These are phyloP conservation scores for Anisogramma anomala DNA, from an alignment of 2,329 filamentous ascomycete species.

Conservation along the genomic window DNA sequence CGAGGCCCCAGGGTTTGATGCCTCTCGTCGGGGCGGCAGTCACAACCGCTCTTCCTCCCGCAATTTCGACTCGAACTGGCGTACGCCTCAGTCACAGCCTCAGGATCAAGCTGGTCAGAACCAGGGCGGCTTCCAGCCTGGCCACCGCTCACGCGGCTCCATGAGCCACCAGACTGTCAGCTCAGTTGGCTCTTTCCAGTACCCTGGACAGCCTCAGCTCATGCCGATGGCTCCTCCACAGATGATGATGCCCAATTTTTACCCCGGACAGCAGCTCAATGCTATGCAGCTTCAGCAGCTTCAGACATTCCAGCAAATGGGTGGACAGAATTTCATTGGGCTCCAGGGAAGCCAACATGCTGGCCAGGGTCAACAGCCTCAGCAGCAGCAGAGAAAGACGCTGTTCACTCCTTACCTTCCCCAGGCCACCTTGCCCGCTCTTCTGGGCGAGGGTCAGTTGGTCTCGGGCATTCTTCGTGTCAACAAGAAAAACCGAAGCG, in stretches of 20 bases:
- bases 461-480: constrained; percentile 94
- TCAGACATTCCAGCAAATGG: constrained; percentile 83
- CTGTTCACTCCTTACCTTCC: constrained; percentile 96
- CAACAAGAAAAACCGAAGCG: constrained; percentile 99
- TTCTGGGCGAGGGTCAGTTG: constrained; percentile 83
- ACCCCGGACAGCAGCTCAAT: constrained; percentile 74
- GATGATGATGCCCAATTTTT: constrained; percentile 77
- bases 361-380: constrained; percentile 56
- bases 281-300: constrained; percentile 81
- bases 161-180: constrained; percentile 74
- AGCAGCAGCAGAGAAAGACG: constrained; percentile 91
- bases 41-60: constrained; percentile 76
- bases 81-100: constrained; percentile 71
- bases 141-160: constrained; percentile 76
- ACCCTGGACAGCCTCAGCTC: constrained; percentile 73
- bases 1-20: constrained; percentile 44
- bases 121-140: constrained; percentile 73
- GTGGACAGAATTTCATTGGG: constrained; percentile 60
- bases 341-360: constrained; percentile 62
- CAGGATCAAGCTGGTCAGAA: constrained; percentile 36
- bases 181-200: constrained; percentile 78
- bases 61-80: constrained; percentile 98
- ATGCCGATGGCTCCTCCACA: constrained; percentile 67
- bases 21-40: constrained; percentile 65
- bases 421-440: constrained; percentile 81